Base-by-base conservation (phyloP, 2,329 filamentous ascomycete genomes). In the Colletotrichum musae region DNA sequence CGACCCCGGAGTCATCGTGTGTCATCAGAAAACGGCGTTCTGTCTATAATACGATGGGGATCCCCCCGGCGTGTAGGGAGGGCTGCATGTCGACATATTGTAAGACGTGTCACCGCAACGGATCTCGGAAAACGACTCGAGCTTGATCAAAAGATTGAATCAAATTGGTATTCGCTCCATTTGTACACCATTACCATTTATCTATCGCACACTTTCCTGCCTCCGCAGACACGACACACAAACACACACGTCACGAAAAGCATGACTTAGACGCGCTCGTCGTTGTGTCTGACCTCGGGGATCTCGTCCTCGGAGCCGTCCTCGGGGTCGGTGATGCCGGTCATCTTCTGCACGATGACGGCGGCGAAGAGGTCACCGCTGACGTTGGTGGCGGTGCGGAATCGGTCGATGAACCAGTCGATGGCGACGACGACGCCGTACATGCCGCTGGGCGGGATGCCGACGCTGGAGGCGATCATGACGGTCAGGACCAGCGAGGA, bases 361-460 rank as follows among this genome's bases (percentile, higher is more conserved):
- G 80, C 82, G 0, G 82, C 84, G 64, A 82, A 87, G 1, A 86
- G 70, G 73, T 88, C 86, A n/a, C 84, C 83, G 43, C 80, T 83
- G 51, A 88, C 85, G 69, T 88, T 88, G 62, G 83, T 74, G 4
- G 82, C 81, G 0, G 86, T 88, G 15, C 86, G 80, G 80, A 88
- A 88, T 32, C 86, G 83, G 75, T 88, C 86, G n/a, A 87, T 78
- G 75, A 88, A 83, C 86, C 85, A 88, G 71, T 87, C 85, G 52
- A 87, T 87, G 26, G 85, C 85, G 2, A 87, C 81, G 15, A 87
- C 83, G 48, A 87, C 84, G 24, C 82, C 85, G 71, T 84, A 87
- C 84, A 86, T 86, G 18, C 79, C 81, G 0, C 83, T 86, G 41
- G 86, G 74, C 1, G 80, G 79, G 1, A 87, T 80, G 15, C 81